Evolutionary conservation across 2,329 filamentous ascomycete species (phyloP).

Genomic region (Lanzia echinophila): DNA sequence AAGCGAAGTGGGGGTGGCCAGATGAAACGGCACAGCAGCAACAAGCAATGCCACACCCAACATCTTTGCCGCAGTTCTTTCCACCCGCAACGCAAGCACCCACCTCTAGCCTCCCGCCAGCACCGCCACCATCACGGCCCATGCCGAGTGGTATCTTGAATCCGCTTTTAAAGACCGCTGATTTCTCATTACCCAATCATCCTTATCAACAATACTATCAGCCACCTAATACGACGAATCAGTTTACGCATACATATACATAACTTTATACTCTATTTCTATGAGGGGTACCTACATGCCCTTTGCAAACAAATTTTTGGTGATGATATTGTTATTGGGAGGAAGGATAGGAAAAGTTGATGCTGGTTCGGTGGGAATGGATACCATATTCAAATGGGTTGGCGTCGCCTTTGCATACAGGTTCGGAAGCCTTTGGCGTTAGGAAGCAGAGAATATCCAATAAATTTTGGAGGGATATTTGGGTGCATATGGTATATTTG

Average conservation of each 20-base stretch:
- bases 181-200: conserved; percentile 72
- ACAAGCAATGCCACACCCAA: conserved; percentile 19
- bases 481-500: background rate
- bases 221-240: conserved; percentile 49
- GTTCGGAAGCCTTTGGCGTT: background rate
- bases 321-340: background rate
- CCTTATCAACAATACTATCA: conserved; percentile 79
- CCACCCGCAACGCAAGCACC: conserved; percentile 15
- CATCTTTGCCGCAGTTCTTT: conserved; percentile 26
- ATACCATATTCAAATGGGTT: background rate
- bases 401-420: background rate
- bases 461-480: background rate
- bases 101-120: conserved; percentile 20
- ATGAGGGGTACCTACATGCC: no score
- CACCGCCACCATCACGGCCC: conserved; percentile 17
- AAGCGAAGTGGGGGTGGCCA: conserved; percentile 69
- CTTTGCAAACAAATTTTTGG: background rate
- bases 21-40: conserved; percentile 29
- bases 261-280: conserved; percentile 7
- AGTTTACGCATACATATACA: conserved; percentile 23
- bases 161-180: conserved; percentile 62
- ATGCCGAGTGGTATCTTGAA: conserved; percentile 51
- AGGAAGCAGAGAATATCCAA: background rate
- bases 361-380: background rate
- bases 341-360: background rate